Evolutionary conservation across 2,329 filamentous ascomycete genomes (phyloP), one percentile per base, ranked within the genome.

Genomic region (Cadophora luteo-olivacea): DNA sequence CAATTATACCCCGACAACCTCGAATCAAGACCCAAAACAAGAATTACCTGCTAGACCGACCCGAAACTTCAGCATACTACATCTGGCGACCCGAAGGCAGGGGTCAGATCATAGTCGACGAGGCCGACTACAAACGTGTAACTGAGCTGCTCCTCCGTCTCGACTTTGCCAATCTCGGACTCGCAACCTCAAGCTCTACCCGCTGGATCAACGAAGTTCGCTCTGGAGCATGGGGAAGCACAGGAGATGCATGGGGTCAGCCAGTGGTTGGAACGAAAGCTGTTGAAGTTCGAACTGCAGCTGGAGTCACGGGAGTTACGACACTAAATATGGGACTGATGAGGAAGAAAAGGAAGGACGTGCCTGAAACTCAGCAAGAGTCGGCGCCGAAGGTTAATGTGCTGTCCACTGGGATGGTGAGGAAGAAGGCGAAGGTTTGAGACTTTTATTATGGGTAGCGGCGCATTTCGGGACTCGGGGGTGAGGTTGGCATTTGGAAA

Each of bases 161-260:
- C 0, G 91, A 94, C 77, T 96, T 96, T 78, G 84, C 87, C 0
- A 90, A 85, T 9, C 79, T 89, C 3, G 85, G 87, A 12, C 86
- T 90, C 60, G 89, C 91, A 0, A 82, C 81, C 1, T 82, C 83
- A 38, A 93, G 91, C 75, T 92, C 92, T 2, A 81, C 79, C 63
- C 87, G 91, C 64, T 96, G 92, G 92, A 83, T 89, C 54, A 84
- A 84, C 16, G 91, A 95, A 75, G 87, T 91, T 0, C 86, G 85
- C 19, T 81, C 83, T 67, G 84, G 72, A 61, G 75, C 70, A 41
- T 69, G 68, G 54, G 69, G 72, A 1, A 69, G 52, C 22, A 73
- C 75, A 70, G 69, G 85, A 0, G 78, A 81, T 0, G 74, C 78
- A 24, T 90, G 87, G 87, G 85, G 86, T 0, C 76, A 83, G 9